Percentiles rank a stretch among this genome's conserved stretches.
Evolutionary conservation across 495 filamentous ascomycete genomes (phyloP).

Genomic region (Aspergillus bertholletiae): DNA sequence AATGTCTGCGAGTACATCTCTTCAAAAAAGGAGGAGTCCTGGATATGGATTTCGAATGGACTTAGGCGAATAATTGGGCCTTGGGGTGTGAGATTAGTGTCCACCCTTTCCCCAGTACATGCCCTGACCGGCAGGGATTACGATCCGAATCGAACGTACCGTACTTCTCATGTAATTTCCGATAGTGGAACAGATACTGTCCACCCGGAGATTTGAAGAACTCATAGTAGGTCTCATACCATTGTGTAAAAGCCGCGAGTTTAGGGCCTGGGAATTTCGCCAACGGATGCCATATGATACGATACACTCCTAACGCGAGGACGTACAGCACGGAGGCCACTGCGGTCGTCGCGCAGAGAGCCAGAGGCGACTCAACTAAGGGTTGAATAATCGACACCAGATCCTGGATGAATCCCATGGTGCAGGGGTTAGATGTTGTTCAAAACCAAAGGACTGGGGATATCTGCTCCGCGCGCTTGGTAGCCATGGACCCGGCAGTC

Average conservation of each 20-base stretch:
- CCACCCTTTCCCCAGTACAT: neutral
- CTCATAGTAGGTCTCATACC: slow-evolving; percentile 32
- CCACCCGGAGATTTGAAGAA: slow-evolving; percentile 8
- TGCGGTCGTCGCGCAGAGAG: neutral
- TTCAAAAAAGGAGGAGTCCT: slow-evolving; percentile 35
- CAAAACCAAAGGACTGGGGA: neutral
- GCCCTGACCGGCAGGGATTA: neutral
- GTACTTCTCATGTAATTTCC: slow-evolving; percentile 8
- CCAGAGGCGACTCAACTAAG: neutral
- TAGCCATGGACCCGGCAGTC: neutral
- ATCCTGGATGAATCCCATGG: slow-evolving; percentile 8
- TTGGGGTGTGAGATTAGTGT: slow-evolving; percentile 5
- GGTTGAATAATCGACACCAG: neutral
- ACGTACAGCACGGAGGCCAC: neutral
- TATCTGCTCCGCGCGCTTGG: neutral
- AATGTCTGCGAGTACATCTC: slow-evolving; percentile 17
- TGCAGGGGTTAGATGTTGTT: neutral
- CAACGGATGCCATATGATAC: slow-evolving; percentile 25
- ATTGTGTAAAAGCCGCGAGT: slow-evolving; percentile 26
- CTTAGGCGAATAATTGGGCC: slow-evolving; percentile 47
- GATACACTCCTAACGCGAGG: slow-evolving; percentile 16
- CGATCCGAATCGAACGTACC: neutral
- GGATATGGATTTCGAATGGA: slow-evolving; percentile 43
- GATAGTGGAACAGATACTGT: slow-evolving; percentile 15
- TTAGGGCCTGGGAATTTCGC: slow-evolving; percentile 28